These are phyloP conservation scores for Pneumocystis canis DNA, from an alignment of 1,139 yeast genomes.

Conservation along the genomic window DNA sequence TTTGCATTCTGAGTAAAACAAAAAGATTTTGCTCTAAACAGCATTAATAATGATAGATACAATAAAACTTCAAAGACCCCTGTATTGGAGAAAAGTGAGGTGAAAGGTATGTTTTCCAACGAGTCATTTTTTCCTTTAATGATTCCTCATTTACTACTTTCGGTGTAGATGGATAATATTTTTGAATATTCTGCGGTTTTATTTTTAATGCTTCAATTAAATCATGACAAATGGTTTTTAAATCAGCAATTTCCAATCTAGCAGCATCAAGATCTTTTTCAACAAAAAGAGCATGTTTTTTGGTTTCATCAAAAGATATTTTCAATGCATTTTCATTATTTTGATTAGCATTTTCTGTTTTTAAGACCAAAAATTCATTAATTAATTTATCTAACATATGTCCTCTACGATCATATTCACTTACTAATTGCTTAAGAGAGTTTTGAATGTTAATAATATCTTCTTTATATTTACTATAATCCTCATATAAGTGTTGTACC, in stretches of 20 bases:
- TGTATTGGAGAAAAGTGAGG: background rate
- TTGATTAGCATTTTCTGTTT: background rate
- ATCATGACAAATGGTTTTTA: constrained; percentile 2
- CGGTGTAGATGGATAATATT: background rate
- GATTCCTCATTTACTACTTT: background rate
- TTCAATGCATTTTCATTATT: background rate
- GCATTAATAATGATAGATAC: background rate
- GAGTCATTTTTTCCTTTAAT: constrained; percentile 1
- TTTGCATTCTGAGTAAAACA: background rate
- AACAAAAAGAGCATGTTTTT: background rate
- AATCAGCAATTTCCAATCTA: background rate
- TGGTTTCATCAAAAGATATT: background rate
- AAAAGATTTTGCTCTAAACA: background rate
- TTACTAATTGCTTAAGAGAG: background rate
- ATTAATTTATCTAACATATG: background rate
- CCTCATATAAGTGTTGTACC: background rate
- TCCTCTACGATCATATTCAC: constrained; percentile 1
- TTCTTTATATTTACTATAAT: background rate
- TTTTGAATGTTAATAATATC: background rate
- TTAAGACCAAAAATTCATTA: background rate
- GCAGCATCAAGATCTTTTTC: constrained; percentile 3
- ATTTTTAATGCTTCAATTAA: background rate
- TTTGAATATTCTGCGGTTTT: background rate
- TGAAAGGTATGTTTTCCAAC: constrained; percentile 2
- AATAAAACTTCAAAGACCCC: background rate